Conservation (phyloP, 1,284 basidiomycete genomes). For the Serendipita sp. region DNA sequence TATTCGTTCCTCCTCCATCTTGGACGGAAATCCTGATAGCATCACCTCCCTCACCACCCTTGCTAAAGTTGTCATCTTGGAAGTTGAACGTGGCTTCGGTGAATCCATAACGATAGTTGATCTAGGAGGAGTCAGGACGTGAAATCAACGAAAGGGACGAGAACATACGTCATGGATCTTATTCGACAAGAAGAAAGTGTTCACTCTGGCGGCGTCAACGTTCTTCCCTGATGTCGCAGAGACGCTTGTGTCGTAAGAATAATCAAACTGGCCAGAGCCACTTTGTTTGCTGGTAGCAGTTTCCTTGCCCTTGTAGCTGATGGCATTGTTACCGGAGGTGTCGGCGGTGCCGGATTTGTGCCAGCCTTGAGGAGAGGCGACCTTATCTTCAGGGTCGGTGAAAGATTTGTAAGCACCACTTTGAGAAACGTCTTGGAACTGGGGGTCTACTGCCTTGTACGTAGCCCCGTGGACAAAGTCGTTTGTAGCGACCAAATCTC, state of each 20-base stretch:
- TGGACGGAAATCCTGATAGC: conserved; percentile 3
- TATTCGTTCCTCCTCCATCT: conserved; percentile 1
- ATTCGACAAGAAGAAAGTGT: conserved; percentile 8
- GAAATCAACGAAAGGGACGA: background rate
- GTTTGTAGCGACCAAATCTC: background rate
- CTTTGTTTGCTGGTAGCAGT: background rate
- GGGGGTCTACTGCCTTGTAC: background rate
- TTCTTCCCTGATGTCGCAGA: background rate
- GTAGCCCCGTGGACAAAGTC: background rate
- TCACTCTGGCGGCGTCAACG: conserved; percentile 6
- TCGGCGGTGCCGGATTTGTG: background rate
- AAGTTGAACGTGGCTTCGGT: conserved; percentile 8
- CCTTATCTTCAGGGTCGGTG: background rate
- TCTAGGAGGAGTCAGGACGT: background rate
- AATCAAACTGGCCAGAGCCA: background rate
- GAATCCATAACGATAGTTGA: conserved; percentile 8
- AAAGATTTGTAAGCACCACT: background rate
- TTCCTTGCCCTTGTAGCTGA: conserved; percentile 5
- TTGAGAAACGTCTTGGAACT: background rate
- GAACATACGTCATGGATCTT: conserved; percentile 4
- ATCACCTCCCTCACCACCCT: conserved; percentile 5
- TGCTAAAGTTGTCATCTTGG: conserved; percentile 8
- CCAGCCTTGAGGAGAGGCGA: conserved; percentile 7
- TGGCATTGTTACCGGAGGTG: conserved; percentile 6
- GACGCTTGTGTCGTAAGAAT: background rate